A percentile compares a stretch with the other conserved stretches of the same genome.
Conservation (phyloP, 345 rosid genomes). For the Fremontodendron californicum region DNA sequence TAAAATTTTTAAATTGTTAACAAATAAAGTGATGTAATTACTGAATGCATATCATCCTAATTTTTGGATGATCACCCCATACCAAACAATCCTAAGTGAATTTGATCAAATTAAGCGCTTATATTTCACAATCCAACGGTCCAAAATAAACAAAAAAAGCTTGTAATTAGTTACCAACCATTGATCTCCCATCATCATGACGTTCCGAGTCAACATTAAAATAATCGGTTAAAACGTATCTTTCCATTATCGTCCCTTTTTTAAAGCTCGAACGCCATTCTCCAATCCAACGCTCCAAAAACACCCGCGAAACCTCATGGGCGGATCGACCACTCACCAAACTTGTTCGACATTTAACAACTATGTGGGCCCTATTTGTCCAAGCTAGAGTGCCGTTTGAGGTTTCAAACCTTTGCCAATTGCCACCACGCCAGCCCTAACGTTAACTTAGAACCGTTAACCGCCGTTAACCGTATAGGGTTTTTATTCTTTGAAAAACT, state of each 20-base stretch:
- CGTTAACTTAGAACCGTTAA: conserved; percentile 1
- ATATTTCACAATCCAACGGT: not conserved
- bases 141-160: not conserved
- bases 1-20: no score
- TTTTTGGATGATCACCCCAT: no score
- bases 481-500: not conserved
- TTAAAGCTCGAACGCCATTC: conserved; percentile 5
- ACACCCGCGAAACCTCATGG: conserved; percentile 20
- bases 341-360: conserved; percentile 21
- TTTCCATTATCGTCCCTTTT: not conserved
- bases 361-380: conserved; percentile 2
- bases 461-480: not conserved
- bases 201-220: not conserved
- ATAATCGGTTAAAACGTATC: conserved; percentile 20
- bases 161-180: not conserved
- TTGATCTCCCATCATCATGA: not conserved
- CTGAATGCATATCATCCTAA: no score
- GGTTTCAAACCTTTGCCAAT: conserved; percentile 12
- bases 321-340: not conserved
- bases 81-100: no score
- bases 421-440: not conserved
- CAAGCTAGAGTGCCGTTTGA: conserved; percentile 49
- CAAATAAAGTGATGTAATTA: no score
- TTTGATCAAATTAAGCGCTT: not conserved
- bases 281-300: conserved; percentile 33